Evolutionary conservation across 1,284 basidiomycete genomes (phyloP).

Genomic region (Marasmius sp.): DNA sequence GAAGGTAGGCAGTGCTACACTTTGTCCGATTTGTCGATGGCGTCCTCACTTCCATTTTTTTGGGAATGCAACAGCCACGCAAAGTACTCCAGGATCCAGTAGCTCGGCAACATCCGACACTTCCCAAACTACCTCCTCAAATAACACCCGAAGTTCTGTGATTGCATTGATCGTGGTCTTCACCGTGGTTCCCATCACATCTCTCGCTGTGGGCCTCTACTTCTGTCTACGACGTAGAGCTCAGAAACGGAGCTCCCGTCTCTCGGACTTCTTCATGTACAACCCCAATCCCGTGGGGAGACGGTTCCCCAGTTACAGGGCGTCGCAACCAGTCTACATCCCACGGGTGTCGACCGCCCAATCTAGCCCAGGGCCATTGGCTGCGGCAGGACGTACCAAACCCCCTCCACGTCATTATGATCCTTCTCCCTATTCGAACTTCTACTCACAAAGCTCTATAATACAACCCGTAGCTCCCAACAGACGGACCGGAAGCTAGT

Average conservation of each 20-base stretch:
- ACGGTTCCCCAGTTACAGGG: not conserved
- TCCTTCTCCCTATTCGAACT: not conserved
- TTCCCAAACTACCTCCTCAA: not conserved
- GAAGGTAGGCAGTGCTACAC: no score
- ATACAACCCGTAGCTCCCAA: not conserved
- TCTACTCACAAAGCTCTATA: not conserved
- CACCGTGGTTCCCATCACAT: constrained; percentile 12
- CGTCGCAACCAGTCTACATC: not conserved
- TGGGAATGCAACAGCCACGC: not conserved
- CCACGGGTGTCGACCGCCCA: not conserved
- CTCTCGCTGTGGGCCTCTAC: constrained; percentile 15
- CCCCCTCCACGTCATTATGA: constrained; percentile 4
- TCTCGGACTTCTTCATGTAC: not conserved
- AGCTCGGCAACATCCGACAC: not conserved
- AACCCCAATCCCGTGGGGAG: not conserved
- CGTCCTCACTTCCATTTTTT: no score
- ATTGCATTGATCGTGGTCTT: constrained; percentile 16
- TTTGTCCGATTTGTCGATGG: no score
- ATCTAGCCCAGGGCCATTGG: not conserved
- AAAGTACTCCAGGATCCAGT: not conserved
- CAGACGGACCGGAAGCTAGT: not conserved
- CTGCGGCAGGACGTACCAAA: not conserved
- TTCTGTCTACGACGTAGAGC: constrained; percentile 14
- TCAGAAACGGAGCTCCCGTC: not conserved
- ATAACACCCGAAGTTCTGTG: constrained; percentile 9